These are phyloP conservation scores for Limnanthes douglasii DNA, from an alignment of 345 rosid species.

Conservation along the genomic window DNA sequence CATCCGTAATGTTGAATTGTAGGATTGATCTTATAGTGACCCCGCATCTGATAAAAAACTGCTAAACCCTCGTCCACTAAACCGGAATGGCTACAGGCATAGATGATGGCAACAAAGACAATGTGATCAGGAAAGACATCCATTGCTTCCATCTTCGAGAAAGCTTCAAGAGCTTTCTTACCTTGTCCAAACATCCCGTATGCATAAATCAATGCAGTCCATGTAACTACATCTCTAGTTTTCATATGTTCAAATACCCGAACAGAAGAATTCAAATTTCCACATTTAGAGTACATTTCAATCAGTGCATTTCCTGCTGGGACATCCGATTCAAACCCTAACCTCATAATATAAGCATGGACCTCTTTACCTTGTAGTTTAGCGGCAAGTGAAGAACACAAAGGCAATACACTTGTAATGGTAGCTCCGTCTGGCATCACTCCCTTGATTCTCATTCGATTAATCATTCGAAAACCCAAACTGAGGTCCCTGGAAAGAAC, in stretches of 20 bases:
- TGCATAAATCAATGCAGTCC: slow-evolving; percentile 50
- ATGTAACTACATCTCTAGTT: slow-evolving; percentile 56
- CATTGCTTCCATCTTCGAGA: slow-evolving; percentile 27
- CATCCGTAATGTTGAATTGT: slow-evolving; percentile 36
- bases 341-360: slow-evolving; percentile 35
- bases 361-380: slow-evolving; percentile 49
- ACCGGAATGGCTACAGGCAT: slow-evolving; percentile 76
- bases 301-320: slow-evolving; percentile 42
- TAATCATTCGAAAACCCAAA: slow-evolving; percentile 28
- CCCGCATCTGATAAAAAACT: slow-evolving; percentile 35
- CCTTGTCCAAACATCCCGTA: slow-evolving; percentile 60
- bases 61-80: slow-evolving; percentile 51
- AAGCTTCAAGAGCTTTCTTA: slow-evolving; percentile 34
- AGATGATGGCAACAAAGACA: slow-evolving; percentile 37
- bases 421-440: slow-evolving; percentile 31
- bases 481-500: slow-evolving; percentile 29
- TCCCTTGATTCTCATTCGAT: slow-evolving; percentile 23
- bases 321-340: slow-evolving; percentile 31
- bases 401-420: slow-evolving; percentile 35
- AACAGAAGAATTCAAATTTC: slow-evolving; percentile 20
- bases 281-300: slow-evolving; percentile 66
- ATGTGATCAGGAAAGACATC: slow-evolving; percentile 40
- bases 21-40: slow-evolving; percentile 26
- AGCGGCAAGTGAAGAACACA: slow-evolving; percentile 40
- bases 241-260: slow-evolving; percentile 33